Base-by-base conservation (phyloP, 305 asterid species). In the Fraxinus latifolia region DNA sequence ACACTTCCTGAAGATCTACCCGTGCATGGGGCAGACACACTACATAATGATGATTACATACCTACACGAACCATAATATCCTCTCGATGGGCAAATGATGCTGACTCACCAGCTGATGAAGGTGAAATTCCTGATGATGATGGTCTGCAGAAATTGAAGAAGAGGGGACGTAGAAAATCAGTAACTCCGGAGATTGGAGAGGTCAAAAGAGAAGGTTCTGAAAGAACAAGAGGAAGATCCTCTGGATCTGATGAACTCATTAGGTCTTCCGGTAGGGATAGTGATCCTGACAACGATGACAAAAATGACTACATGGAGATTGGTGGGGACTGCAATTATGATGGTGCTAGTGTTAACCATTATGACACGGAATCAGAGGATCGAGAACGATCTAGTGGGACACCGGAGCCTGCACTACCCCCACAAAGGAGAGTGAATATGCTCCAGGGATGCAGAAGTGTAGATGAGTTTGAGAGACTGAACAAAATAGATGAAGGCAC, bases 371-470 rank as follows among this genome's bases (percentile, higher is more conserved):
- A 89, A 65, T 87, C 92, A 72, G 94, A 87, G 81, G 93, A 87
- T 80, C 91, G 90, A 86, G 80, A 0, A 37, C 86, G 82, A 74
- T 89, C 90, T 72, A 83, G 6, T 80, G 87, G 91, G 77, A 82
- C 87, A 6, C 92, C 90, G 62, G 94, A 91, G 67, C 87, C 80
- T n/a, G 79, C 76, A 34, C 86, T 80, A 17, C 89, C 91, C 73
- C 90, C 91, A 7, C 89, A 83, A 75, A 91, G 95, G 89, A 89
- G 90, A 62, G 87, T 93, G 81, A 95, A 91, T 89, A 95, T 95
- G 99, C 99, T 93, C 85, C 96, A 91, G 85, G 97, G 98, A 78
- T 95, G 99, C 90, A 89, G 99, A 83, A 91, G 93, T 87, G 99
- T 95, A 31, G 87, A 90, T 81, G 99, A 91, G 85, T 95, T 93